Conservation (phyloP, 2,329 filamentous ascomycete species). For the Aspergillus proliferans region DNA sequence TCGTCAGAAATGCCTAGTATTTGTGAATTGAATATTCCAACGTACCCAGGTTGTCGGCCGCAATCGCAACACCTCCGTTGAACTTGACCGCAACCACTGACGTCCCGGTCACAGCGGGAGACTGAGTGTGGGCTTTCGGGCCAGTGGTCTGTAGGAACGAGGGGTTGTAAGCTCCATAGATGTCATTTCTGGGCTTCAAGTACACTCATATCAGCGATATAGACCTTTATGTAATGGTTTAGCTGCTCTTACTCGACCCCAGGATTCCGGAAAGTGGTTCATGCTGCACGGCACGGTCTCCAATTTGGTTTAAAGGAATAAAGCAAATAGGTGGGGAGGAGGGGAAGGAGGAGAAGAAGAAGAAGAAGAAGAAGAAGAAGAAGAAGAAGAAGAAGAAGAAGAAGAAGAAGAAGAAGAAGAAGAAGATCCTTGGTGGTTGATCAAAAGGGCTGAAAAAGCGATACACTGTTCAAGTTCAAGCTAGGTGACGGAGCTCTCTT, state of each 20-base stretch:
- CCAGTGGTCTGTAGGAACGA: slow-evolving; percentile 67
- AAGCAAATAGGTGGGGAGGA: not conserved
- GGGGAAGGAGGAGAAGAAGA: not conserved
- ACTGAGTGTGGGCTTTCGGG: slow-evolving; percentile 82
- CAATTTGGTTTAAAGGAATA: not conserved
- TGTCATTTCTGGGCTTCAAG: slow-evolving; percentile 82
- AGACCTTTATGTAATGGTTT: not conserved
- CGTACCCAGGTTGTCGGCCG: slow-evolving; percentile 89
- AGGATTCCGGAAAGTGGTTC: slow-evolving; percentile 61
- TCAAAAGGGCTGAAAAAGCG: slow-evolving; percentile 7
- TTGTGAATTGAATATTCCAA: slow-evolving; percentile 1
- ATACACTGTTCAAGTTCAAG: slow-evolving; percentile 9
- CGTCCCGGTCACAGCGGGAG: slow-evolving; percentile 90
- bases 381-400: not conserved
- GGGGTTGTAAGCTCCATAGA: slow-evolving; percentile 89
- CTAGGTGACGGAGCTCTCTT: slow-evolving; percentile 28
- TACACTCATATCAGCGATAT: slow-evolving; percentile 1
- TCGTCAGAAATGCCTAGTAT: slow-evolving; percentile 13
- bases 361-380: slow-evolving; percentile 3
- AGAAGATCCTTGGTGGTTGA: not conserved
- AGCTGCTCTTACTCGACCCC: slow-evolving; percentile 51
- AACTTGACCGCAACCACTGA: slow-evolving; percentile 94
- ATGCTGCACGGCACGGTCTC: slow-evolving; percentile 35
- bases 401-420: not conserved
- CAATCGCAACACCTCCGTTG: slow-evolving; percentile 92